Evolutionary conservation across 1,284 basidiomycete genomes (phyloP).

Genomic region (Ceratobasidium theobromae): DNA sequence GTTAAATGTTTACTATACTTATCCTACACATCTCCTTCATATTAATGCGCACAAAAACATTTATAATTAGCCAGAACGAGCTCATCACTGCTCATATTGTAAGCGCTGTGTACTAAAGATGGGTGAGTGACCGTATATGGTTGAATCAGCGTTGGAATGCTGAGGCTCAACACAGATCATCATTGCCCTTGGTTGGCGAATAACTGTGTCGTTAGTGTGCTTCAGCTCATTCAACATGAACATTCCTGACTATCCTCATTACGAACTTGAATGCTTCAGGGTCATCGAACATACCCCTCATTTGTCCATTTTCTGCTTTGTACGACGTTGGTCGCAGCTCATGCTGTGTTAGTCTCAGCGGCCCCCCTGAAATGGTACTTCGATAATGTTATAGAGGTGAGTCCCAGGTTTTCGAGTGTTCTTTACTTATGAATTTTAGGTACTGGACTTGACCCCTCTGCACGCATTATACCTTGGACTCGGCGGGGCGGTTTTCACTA

Average conservation of each 20-base stretch:
- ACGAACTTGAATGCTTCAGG: constrained; percentile 49
- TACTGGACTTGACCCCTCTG: constrained; percentile 63
- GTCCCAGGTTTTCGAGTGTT: constrained; percentile 38
- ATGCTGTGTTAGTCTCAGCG: constrained; percentile 59
- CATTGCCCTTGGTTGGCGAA: constrained; percentile 85
- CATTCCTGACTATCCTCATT: not conserved
- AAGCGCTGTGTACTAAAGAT: constrained; percentile 82
- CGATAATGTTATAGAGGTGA: constrained; percentile 61
- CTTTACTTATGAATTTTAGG: constrained; percentile 5
- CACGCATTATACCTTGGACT: constrained; percentile 69
- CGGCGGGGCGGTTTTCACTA: constrained; percentile 60
- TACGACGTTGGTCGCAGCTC: constrained; percentile 63
- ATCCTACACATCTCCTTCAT: not conserved
- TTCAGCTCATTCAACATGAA: not conserved
- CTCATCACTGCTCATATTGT: constrained; percentile 81
- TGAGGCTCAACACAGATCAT: constrained; percentile 59
- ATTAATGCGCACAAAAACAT: constrained; percentile 67
- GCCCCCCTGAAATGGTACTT: constrained; percentile 62
- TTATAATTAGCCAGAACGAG: constrained; percentile 81
- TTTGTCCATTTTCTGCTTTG: constrained; percentile 81
- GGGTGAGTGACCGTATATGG: constrained; percentile 52
- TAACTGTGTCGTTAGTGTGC: constrained; percentile 68
- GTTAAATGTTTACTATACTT: constrained; percentile 40
- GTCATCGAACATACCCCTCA: constrained; percentile 80
- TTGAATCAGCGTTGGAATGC: constrained; percentile 34